phyloP scores from a whole-genome alignment of 2,329 filamentous ascomycete species.

The Aspergillus sp. region DNA sequence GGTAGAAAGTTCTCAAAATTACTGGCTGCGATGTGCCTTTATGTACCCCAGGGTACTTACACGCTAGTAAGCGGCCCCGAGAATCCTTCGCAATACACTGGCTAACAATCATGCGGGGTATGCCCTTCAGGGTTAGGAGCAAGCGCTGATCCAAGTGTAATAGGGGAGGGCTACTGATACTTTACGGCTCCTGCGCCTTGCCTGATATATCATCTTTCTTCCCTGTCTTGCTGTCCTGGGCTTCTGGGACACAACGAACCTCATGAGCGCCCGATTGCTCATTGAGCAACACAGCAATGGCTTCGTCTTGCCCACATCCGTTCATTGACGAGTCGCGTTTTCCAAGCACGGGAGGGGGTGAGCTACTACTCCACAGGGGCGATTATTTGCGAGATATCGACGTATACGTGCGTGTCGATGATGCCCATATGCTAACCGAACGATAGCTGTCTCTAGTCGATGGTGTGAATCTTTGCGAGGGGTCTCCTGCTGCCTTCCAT shows the following conservation, averaged over 20 bases:
- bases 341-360: background rate
- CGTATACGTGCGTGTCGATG: background rate
- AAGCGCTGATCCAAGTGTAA: background rate
- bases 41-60: too few relatives aligned
- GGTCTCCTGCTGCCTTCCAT: conserved; percentile 1
- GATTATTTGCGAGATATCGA: too few relatives aligned
- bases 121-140: background rate
- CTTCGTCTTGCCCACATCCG: conserved; percentile 4
- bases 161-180: background rate
- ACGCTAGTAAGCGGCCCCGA: background rate
- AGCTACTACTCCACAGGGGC: background rate
- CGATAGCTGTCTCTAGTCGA: background rate
- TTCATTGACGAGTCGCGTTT: conserved; percentile 1
- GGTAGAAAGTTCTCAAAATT: too few relatives aligned
- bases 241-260: background rate
- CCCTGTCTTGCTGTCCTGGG: background rate
- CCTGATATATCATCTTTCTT: background rate
- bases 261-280: background rate
- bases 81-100: background rate
- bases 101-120: background rate
- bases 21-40: too few relatives aligned
- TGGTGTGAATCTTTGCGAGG: conserved; percentile 1
- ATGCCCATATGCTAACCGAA: background rate
- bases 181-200: background rate
- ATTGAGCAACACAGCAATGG: background rate